Percentiles rank a stretch among this genome's conserved stretches.
Conservation (phyloP, 768 basidiomycete species). For the Boletus tomentosulus region DNA sequence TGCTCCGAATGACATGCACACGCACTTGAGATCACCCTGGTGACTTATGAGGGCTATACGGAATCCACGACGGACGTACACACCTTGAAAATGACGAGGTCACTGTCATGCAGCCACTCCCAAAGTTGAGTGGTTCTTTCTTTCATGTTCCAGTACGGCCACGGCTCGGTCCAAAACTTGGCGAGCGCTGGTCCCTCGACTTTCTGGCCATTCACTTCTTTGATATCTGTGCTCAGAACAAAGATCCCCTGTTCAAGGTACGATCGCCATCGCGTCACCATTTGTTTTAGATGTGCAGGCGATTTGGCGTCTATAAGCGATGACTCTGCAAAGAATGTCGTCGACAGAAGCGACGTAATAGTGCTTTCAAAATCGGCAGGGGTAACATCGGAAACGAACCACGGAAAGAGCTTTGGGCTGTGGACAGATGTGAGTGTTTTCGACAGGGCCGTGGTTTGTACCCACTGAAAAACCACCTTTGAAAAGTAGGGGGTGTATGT, state of each 20-base stretch:
- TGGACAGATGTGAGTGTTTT: slow-evolving; percentile 9
- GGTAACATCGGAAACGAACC: slow-evolving; percentile 96
- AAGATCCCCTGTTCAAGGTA: slow-evolving; percentile 74
- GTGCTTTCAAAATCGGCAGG: slow-evolving; percentile 74
- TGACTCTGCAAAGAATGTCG: slow-evolving; percentile 51
- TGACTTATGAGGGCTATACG: slow-evolving; percentile 16
- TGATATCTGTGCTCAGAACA: slow-evolving; percentile 46
- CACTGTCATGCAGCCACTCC: slow-evolving; percentile 46
- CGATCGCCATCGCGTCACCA: slow-evolving; percentile 68
- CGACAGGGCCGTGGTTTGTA: slow-evolving; percentile 5
- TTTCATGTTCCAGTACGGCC: slow-evolving; percentile 75
- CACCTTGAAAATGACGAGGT: slow-evolving; percentile 84
- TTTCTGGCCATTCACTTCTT: slow-evolving; percentile 23
- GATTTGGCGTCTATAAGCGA: slow-evolving; percentile 24
- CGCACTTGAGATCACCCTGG: slow-evolving; percentile 88
- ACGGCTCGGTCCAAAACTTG: slow-evolving; percentile 71
- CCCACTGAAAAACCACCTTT: slow-evolving; percentile 87
- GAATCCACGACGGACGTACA: slow-evolving; percentile 2
- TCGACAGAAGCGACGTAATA: slow-evolving; percentile 51
- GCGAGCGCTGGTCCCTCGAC: slow-evolving; percentile 23
- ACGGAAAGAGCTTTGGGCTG: slow-evolving; percentile 91
- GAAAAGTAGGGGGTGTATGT: slow-evolving; percentile 82
- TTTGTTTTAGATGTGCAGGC: slow-evolving; percentile 43
- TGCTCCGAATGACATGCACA: slow-evolving; percentile 7
- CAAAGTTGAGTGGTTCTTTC: slow-evolving; percentile 48